phyloP scores from a whole-genome alignment of 2,329 filamentous ascomycete species.

The Sclerotiophoma versabilis region DNA sequence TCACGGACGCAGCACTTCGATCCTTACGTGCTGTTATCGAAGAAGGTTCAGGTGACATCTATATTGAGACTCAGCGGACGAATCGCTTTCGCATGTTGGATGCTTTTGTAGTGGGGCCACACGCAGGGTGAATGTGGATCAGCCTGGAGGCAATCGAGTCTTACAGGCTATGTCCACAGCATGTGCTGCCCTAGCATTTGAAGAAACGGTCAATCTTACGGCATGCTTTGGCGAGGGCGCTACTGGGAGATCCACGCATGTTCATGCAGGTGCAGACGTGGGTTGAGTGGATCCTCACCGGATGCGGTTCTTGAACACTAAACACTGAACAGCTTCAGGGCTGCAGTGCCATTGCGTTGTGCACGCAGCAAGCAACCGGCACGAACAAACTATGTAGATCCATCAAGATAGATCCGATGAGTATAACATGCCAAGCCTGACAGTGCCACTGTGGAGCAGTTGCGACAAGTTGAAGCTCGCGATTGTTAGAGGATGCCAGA shows the following conservation, averaged over 20 bases:
- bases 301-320: conserved; percentile 1
- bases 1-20: too few species aligned
- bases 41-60: too few species aligned
- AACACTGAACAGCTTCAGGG: background rate
- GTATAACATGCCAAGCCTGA: conserved; percentile 6
- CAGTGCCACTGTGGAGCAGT: conserved; percentile 13
- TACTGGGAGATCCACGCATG: conserved; percentile 12
- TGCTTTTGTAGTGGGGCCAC: too few species aligned
- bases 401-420: background rate
- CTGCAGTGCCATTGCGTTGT: background rate
- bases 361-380: background rate
- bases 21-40: too few species aligned
- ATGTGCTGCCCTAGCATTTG: too few species aligned
- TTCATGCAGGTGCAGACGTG: conserved; percentile 12
- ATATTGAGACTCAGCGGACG: too few species aligned
- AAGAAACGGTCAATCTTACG: too few species aligned
- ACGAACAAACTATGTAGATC: background rate
- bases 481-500: conserved; percentile 10
- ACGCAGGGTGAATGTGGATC: too few species aligned
- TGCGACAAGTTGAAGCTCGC: conserved; percentile 17
- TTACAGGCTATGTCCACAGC: too few species aligned
- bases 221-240: conserved; percentile 4
- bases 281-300: conserved; percentile 20
- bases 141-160: too few species aligned
- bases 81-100: too few species aligned